Evolutionary conservation across 129 eudicot species (phyloP), one percentile per base, ranked within the genome.

Genomic region (Daucus carota): DNA sequence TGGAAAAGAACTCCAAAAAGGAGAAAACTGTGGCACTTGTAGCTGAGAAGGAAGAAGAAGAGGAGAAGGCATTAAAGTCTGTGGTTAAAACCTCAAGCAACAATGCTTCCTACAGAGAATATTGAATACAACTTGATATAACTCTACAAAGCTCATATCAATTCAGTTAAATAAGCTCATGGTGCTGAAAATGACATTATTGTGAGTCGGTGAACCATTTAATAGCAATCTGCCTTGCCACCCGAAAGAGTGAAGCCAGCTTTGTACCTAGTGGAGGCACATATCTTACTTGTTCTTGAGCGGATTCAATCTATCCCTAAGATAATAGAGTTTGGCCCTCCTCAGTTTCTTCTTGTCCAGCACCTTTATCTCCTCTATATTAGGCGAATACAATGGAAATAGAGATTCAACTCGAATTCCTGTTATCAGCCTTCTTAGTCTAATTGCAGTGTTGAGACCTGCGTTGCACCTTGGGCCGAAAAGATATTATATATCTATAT

Each of bases 251-350:
- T 14, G 38, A 63, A 29, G 38, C 38, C 22, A 63, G 38, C 70
- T 63, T 63, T 63, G 36, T 24, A 59, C 66, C 33, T 9, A n/a
- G n/a, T 3, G 28, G 33, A 59, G 66, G 66, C 8, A 26, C 31
- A 73, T 4, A 48, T 62, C 48, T 77, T 80, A 78, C 73, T 86
- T 75, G 72, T 77, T 86, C 89, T 70, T 82, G 22, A 86, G 89
- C n/a, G 90, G 84, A 74, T 89, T 89, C 97, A 91, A 85, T 83
- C 82, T 95, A 43, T 88, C 96, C 85, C 99, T 86, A 4, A 91
- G 96, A 78, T 89, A 91, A 87, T 95, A 91, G 34, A 89, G 96
- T 88, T 95, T 91, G 31, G 96, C 97, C 92, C 99, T 91, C 81
- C 95, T 88, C 85, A 91, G 96, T 80, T 88, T 95, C 90, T 89